These are phyloP conservation scores for Cucurbita maxima DNA, from an alignment of 306 rosid species.

Conservation along the genomic window DNA sequence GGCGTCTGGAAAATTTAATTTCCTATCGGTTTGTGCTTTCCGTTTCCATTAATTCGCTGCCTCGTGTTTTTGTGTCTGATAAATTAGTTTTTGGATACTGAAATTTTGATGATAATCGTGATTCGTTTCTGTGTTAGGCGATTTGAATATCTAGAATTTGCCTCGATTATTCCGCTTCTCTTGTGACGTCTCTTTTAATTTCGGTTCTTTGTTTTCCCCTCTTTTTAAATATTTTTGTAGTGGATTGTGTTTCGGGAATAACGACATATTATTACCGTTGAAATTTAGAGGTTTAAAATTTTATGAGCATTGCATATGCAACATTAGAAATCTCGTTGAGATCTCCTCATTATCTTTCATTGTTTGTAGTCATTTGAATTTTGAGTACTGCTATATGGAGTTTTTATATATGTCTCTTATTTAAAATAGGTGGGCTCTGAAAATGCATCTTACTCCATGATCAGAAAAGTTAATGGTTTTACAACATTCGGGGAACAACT, in stretches of 20 bases:
- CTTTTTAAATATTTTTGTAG: neutral
- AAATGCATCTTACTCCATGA: conserved; percentile 10
- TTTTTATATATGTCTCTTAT: neutral
- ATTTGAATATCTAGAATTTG: neutral
- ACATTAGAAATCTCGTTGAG: neutral
- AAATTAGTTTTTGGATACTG: neutral
- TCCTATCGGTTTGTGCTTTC: conserved; percentile 18
- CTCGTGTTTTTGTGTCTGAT: neutral
- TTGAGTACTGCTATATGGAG: neutral
- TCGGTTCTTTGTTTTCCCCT: neutral
- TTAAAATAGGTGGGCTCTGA: conserved; percentile 30
- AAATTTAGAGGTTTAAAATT: neutral
- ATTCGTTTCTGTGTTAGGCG: neutral
- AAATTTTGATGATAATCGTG: neutral
- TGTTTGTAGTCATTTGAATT: neutral
- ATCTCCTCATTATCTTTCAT: neutral
- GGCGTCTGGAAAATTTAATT: conserved; percentile 14
- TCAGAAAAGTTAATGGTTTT: conserved; percentile 14
- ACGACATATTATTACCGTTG: neutral
- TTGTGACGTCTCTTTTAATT: neutral
- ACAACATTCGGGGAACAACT: conserved; percentile 10
- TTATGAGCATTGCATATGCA: neutral
- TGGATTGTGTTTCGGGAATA: neutral
- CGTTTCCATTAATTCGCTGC: neutral
- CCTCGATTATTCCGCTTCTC: neutral